Evolutionary conservation across 306 rosid species (phyloP).

Genomic region (Vigna radiata): DNA sequence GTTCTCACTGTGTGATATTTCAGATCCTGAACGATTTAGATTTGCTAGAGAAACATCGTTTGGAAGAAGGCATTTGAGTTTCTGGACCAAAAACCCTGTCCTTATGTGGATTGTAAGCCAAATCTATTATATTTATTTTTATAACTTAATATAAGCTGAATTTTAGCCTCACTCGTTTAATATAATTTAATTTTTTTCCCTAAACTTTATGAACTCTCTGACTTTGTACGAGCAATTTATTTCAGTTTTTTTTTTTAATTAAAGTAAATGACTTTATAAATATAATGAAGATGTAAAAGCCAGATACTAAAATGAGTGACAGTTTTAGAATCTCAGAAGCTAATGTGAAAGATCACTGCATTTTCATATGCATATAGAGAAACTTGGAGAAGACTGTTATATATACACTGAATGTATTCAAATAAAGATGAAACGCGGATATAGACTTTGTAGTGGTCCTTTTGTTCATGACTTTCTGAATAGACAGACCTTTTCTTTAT

Average conservation of each 20-base stretch:
- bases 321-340: not conserved
- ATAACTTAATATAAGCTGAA: constrained; percentile 46
- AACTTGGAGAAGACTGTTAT: not conserved
- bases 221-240: not conserved
- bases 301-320: not conserved
- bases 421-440: not conserved
- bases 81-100: constrained; percentile 71
- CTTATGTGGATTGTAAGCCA: constrained; percentile 89
- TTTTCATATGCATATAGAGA: not conserved
- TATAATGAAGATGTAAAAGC: not conserved
- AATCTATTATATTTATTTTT: constrained; percentile 5
- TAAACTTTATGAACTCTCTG: not conserved
- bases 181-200: not conserved
- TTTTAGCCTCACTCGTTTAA: not conserved
- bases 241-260: not conserved
- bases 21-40: constrained; percentile 91
- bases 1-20: not conserved
- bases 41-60: constrained; percentile 92
- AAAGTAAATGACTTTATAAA: too few species aligned
- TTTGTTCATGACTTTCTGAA: not conserved
- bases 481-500: not conserved
- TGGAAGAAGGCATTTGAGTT: constrained; percentile 88
- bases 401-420: not conserved
- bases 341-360: not conserved
- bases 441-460: not conserved